Conservation (phyloP, 1,284 basidiomycete species). For the Hortiboletus rubellus region DNA sequence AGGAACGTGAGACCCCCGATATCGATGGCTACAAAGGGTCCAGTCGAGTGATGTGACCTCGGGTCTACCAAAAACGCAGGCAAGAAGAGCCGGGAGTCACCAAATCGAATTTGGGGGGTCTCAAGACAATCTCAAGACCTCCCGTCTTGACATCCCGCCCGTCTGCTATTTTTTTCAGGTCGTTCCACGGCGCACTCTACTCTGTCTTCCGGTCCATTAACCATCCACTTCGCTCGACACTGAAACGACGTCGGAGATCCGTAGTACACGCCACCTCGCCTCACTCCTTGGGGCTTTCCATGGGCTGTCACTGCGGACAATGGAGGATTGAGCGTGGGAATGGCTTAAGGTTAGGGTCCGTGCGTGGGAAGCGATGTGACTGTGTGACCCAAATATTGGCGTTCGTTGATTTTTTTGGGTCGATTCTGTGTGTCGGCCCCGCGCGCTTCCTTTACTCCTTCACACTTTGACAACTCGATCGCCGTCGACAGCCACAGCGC, state of each 20-base stretch:
- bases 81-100: constrained; percentile 7
- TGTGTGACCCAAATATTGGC: constrained; percentile 42
- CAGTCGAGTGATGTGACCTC: constrained; percentile 6
- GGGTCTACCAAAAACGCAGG: background rate
- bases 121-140: constrained; percentile 29
- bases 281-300: background rate
- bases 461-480: constrained; percentile 44
- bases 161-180: background rate
- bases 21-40: background rate
- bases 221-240: background rate
- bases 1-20: background rate
- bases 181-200: background rate
- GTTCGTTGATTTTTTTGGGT: constrained; percentile 41
- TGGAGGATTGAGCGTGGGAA: constrained; percentile 33
- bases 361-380: constrained; percentile 42
- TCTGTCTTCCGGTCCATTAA: background rate
- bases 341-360: constrained; percentile 41
- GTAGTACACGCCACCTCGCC: background rate
- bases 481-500: constrained; percentile 37
- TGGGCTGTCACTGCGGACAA: constrained; percentile 18
- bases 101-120: constrained; percentile 25
- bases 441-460: constrained; percentile 47
- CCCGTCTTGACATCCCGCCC: constrained; percentile 10
- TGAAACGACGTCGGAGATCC: background rate
- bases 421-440: constrained; percentile 45